Percentiles rank a stretch among this genome's conserved stretches.
Conservation (phyloP, 257 asterid species). For the Avicennia marina region DNA sequence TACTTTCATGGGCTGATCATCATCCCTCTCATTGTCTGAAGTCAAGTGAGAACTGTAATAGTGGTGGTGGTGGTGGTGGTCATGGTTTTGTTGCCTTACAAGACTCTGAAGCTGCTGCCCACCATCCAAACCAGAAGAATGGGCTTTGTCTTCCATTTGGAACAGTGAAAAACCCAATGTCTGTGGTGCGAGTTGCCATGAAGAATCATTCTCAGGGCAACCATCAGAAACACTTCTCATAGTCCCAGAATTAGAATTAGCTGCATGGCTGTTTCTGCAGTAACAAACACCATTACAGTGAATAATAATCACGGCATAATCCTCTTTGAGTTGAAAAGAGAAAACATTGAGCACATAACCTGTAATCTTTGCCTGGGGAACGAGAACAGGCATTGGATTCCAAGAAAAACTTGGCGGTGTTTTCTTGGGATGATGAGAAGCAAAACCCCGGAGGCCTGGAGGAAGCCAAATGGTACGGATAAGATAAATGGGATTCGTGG, state of each 20-base stretch:
- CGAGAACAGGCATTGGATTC: slow-evolving; percentile 32
- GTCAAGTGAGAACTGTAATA: background rate
- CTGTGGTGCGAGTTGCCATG: slow-evolving; percentile 48
- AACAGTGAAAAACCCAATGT: slow-evolving; percentile 43
- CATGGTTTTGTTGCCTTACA: slow-evolving; percentile 27
- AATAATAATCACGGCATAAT: too few relatives aligned
- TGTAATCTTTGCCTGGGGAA: slow-evolving; percentile 24
- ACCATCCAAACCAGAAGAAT: slow-evolving; percentile 19
- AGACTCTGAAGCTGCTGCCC: too few relatives aligned
- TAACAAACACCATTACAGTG: background rate
- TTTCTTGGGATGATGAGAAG: slow-evolving; percentile 31
- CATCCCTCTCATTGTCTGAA: slow-evolving; percentile 18
- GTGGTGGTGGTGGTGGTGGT: slow-evolving; percentile 12
- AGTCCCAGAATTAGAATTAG: too few relatives aligned
- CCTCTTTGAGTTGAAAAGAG: too few relatives aligned
- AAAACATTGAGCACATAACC: slow-evolving; percentile 34
- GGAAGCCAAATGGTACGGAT: slow-evolving; percentile 34
- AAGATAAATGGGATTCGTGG: slow-evolving; percentile 18
- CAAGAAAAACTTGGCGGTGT: slow-evolving; percentile 38
- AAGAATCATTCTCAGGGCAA: too few relatives aligned
- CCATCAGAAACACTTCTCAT: slow-evolving; percentile 24
- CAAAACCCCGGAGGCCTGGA: slow-evolving; percentile 24
- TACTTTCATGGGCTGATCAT: slow-evolving; percentile 68
- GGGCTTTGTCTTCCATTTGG: slow-evolving; percentile 42
- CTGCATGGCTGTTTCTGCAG: too few relatives aligned